Evolutionary conservation across 2,329 filamentous ascomycete species (phyloP).

Genomic region (Penicillium paneum): DNA sequence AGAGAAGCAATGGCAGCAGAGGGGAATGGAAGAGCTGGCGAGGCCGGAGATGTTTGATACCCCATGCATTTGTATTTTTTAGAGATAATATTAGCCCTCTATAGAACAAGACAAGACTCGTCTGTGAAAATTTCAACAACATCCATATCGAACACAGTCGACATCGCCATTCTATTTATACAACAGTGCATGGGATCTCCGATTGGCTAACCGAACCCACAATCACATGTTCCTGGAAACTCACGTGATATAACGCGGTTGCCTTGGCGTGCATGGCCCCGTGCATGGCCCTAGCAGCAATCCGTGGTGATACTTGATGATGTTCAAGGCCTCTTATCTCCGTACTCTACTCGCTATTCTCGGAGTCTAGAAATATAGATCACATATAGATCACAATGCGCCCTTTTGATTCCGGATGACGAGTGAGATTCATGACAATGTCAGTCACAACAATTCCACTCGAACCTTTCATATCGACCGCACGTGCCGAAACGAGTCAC

Average conservation of each 20-base stretch:
- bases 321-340: not conserved
- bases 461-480: conserved; percentile 3
- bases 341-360: not conserved
- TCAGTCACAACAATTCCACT: conserved; percentile 8
- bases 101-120: not conserved
- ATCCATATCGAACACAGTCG: not conserved
- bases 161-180: not conserved
- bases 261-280: not conserved
- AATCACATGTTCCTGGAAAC: not conserved
- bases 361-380: too few species aligned
- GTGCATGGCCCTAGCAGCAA: not conserved
- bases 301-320: not conserved
- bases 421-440: conserved; percentile 1
- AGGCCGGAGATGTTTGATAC: conserved; percentile 1
- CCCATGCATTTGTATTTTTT: not conserved
- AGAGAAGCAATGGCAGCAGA: conserved; percentile 30
- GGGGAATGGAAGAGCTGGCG: not conserved
- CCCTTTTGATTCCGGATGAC: not conserved
- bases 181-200: not conserved
- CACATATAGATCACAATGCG: conserved; percentile 3
- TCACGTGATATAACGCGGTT: not conserved
- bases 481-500: conserved; percentile 9
- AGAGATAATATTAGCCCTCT: not conserved
- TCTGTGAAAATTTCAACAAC: not conserved
- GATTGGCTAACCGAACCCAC: not conserved